These are phyloP conservation scores for Henckelia pumila DNA, from an alignment of 257 asterid species.

Conservation along the genomic window DNA sequence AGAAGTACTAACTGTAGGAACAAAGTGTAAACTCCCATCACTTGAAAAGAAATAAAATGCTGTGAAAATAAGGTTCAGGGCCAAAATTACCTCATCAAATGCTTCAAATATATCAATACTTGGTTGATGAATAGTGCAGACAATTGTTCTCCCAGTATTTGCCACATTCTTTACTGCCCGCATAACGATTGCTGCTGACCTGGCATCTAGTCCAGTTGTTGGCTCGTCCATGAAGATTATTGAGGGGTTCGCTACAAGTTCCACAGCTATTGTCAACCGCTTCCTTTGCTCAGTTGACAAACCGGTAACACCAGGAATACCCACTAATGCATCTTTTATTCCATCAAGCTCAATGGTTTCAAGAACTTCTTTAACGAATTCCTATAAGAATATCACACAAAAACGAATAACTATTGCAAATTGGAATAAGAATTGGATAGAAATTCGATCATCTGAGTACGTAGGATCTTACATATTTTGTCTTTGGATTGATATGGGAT, in stretches of 20 bases:
- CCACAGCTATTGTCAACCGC: slow-evolving; percentile 36
- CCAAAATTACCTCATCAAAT: slow-evolving; percentile 30
- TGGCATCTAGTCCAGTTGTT: slow-evolving; percentile 32
- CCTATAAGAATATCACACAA: slow-evolving; percentile 10
- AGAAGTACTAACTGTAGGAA: slow-evolving; percentile 26
- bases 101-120: slow-evolving; percentile 36
- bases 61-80: neutral
- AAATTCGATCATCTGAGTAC: neutral
- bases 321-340: slow-evolving; percentile 31
- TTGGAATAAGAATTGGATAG: neutral
- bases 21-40: neutral
- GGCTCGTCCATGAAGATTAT: slow-evolving; percentile 39
- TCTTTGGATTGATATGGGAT: slow-evolving; percentile 31
- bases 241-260: slow-evolving; percentile 36
- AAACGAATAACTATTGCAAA: neutral
- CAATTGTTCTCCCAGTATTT: slow-evolving; percentile 36
- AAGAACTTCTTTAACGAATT: slow-evolving; percentile 34
- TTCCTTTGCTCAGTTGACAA: slow-evolving; percentile 36
- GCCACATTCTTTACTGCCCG: slow-evolving; percentile 32
- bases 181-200: slow-evolving; percentile 39
- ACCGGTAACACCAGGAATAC: slow-evolving; percentile 31
- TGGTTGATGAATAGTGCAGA: slow-evolving; percentile 38
- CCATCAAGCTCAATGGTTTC: slow-evolving; percentile 38
- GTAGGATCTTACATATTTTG: slow-evolving; percentile 26
- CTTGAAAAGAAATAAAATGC: neutral